Percentiles rank a stretch among this genome's conserved stretches.
Evolutionary conservation across 2,329 filamentous ascomycete species (phyloP).

Genomic region (Cladosporium colombiae): DNA sequence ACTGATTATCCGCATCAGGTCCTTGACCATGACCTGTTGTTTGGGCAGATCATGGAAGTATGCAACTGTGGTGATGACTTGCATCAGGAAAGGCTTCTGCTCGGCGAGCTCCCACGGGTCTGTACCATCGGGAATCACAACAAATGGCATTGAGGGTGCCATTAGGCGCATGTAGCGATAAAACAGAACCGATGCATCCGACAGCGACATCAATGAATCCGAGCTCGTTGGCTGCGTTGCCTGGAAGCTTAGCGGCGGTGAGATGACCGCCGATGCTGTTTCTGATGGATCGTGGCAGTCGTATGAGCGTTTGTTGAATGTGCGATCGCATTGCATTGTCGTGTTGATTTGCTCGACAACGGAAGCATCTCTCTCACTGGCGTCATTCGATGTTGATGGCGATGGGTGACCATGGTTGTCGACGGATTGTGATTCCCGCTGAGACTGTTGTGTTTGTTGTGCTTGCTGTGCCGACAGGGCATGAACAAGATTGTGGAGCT

Average conservation of each 20-base stretch:
- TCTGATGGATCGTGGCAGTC: background rate
- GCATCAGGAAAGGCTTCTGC: constrained; percentile 33
- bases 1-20: constrained; percentile 33
- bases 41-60: constrained; percentile 33
- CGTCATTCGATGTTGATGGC: constrained; percentile 6
- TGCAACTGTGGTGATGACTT: constrained; percentile 33
- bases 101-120: constrained; percentile 29
- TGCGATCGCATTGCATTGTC: background rate
- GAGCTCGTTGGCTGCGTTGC: background rate
- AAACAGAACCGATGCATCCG: constrained; percentile 32
- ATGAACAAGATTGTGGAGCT: constrained; percentile 38
- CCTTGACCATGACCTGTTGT: constrained; percentile 31
- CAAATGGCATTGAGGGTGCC: constrained; percentile 32
- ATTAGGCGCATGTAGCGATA: constrained; percentile 33
- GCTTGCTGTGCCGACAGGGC: constrained; percentile 29
- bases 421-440: background rate
- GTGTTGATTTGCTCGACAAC: background rate
- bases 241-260: constrained; percentile 1
- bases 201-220: constrained; percentile 19
- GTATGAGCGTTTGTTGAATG: background rate
- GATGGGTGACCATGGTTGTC: constrained; percentile 13
- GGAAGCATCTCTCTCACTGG: constrained; percentile 1
- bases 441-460: constrained; percentile 21
- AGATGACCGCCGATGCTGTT: background rate
- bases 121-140: constrained; percentile 26